Evolutionary conservation across 2,329 filamentous ascomycete genomes (phyloP), one percentile per base, ranked within the genome.

Genomic region (Fusarium ramigenum): DNA sequence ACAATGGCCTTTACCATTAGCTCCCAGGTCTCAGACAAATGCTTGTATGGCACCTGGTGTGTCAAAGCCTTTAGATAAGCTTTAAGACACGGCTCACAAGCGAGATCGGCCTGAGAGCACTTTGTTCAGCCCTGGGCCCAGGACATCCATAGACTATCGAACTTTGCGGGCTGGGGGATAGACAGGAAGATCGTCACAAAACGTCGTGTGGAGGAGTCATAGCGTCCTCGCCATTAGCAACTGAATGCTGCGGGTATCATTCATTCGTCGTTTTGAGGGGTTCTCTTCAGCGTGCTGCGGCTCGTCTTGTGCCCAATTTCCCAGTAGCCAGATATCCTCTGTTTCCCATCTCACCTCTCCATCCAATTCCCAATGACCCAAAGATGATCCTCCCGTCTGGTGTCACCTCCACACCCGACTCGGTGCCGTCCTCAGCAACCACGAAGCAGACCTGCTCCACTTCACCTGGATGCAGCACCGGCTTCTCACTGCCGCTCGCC

Each of bases 331-430:
- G 85, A 76, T 91, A 95, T 1, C 96, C 96, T 77, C 90, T 89
- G 82, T 96, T 96, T 1, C 96, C 96, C 92, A 98, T 95, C 70
- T 93, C 90, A 42, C 93, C 93, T 72, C 93, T 88, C 96, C 96
- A 99, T 61, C 94, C 92, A 66, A 98, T 93, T 47, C 91, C 92
- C 74, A 98, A 83, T 71, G 96, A 91, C 9, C 95, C 96, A 79
- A 98, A 90, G 25, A 92, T 85, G 42, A 93, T 84, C 72, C 89
- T 84, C 56, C 87, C 88, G 68, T 92, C 91, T 36, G 74, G 73
- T 62, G 76, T 87, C 25, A 91, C 84, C 34, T 78, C 71, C 47
- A 87, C 36, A 52, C 37, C 71, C 49, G 61, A 39, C 25, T 63
- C 67, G 89, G 84, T 46, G 70, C 79, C 23, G 70, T 83, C 82